These are phyloP conservation scores for Kalmusia sp. DNA, from an alignment of 2,329 filamentous ascomycete genomes.

Conservation along the genomic window DNA sequence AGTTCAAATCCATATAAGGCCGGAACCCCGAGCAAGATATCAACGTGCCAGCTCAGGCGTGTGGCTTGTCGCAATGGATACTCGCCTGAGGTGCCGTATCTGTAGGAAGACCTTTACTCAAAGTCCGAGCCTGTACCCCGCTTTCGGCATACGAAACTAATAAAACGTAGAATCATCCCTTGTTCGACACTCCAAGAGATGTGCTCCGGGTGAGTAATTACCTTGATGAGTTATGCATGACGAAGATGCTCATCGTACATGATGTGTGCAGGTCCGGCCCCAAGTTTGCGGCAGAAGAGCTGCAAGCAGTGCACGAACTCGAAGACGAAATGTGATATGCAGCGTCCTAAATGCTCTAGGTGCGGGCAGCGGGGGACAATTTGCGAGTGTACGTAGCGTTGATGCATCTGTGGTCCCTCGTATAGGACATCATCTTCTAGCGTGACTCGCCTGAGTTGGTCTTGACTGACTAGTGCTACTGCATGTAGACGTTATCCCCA, in stretches of 20 bases:
- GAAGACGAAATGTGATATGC: constrained; percentile 26
- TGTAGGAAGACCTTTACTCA: no score
- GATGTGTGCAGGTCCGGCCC: constrained; percentile 15
- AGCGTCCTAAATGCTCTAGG: constrained; percentile 23
- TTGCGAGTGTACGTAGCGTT: constrained; percentile 19
- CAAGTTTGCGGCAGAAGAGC: constrained; percentile 25
- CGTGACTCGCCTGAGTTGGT: no score
- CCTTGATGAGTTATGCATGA: not conserved
- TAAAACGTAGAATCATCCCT: constrained; percentile 20
- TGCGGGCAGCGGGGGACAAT: constrained; percentile 18
- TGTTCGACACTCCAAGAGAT: constrained; percentile 23
- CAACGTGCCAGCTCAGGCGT: no score
- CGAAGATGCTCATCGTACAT: not conserved
- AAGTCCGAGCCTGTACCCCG: no score
- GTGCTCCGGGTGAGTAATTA: constrained; percentile 9
- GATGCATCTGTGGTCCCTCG: not conserved
- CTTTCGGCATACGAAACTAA: no score
- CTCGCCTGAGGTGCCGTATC: no score
- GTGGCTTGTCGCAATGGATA: no score
- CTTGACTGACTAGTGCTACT: not conserved
- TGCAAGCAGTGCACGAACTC: constrained; percentile 26
- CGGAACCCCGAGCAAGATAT: no score
- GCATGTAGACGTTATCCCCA: not conserved
- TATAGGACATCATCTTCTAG: not conserved
- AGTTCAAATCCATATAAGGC: no score